Base-by-base conservation (phyloP, 2,329 filamentous ascomycete species). In the Apiospora koreana region DNA sequence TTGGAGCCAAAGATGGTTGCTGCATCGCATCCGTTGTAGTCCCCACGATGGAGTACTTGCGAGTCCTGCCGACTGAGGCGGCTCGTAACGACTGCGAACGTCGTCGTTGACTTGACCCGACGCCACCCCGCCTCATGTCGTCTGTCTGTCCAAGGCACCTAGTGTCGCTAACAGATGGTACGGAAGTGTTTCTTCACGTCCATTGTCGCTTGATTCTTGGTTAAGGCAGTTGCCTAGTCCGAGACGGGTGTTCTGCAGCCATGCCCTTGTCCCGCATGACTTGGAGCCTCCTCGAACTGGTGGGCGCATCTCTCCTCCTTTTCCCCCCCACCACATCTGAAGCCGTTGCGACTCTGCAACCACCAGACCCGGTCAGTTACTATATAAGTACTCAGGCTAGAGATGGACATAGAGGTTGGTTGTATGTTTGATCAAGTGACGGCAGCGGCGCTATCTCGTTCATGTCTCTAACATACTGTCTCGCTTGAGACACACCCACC, bases 401-500 rank as follows among this genome's bases (percentile, higher is more conserved):
- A 58, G 16, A 31, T 21, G 10, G 16, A 21, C 25, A 31, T 3
- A 35, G 16, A 21, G 16, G 35, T 35, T 7, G 50, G 1, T 10
- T 2, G 28, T 6, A 9, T 62, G 14, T 12, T 12, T 8, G 31
- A n/a, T 62, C 54, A 62, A 62, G 18, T 62, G 54, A 62, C 31
- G 18, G 54, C 7, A 8, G 50, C 25, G 50, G 50, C 48, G 48
- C 28, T 35, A 58, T 58, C 28, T 31, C 21, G n/a, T 48, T 18
- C 41, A 7, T 54, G 25, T 25, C n/a, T 25, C 46, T 50, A 12
- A 14, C 4, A 23, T 12, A 18, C n/a, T 50, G 48, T 50, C 25
- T 35, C 50, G 28, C 50, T 35, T 25, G 21, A 38, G 8, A 72
- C 64, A 67, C 68, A 67, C 67, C 70, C 69, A 72, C 65, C 68